Base-by-base conservation (phyloP, 148 eudicot species). In the Diospyros kaki region DNA sequence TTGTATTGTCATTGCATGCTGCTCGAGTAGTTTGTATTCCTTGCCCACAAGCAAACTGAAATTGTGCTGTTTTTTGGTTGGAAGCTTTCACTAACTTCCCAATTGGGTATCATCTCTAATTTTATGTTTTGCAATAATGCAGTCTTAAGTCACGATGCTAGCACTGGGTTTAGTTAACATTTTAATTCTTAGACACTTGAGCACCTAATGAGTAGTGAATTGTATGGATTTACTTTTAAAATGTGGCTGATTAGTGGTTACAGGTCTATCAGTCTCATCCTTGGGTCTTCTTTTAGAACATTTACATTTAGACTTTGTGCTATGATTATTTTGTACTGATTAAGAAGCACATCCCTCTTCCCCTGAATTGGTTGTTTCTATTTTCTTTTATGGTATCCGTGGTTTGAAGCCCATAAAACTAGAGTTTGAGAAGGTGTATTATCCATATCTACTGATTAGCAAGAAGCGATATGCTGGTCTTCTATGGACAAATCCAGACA, bases 391-490 rank as follows among this genome's bases (percentile, higher is more conserved):
- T 75, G 45, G 75, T 56, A 41, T 77, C 17, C 76, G 14, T 78
- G 11, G 40, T 72, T 74, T 76, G 80, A 78, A 95, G 98, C 98
- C 98, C 73, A 95, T 95, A 76, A 92, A 87, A 74, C 77, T 95
- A 41, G 98, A 95, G 93, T 95, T 95, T 84, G 98, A 95, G 91
- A 95, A 95, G 89, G 90, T 95, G 73, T 95, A 95, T 84, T 90
- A 67, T 83, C 98, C 97, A 55, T 95, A 95, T 83, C 78, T 95
- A 53, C 85, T 95, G 73, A 95, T 95, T 67, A 95, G 90, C 95
- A 95, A 95, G 87, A 95, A 95, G 91, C 84, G 98, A 82, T 95
- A 95, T 80, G 98, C 97, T 72, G 98, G 98, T 70, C 93, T 95
- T 74, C 84, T 77, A 67, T 92, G 98, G 97, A 95, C 98, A 50